Base-by-base conservation (phyloP, 495 filamentous ascomycete genomes). In the Trichoderma asperelloides region DNA sequence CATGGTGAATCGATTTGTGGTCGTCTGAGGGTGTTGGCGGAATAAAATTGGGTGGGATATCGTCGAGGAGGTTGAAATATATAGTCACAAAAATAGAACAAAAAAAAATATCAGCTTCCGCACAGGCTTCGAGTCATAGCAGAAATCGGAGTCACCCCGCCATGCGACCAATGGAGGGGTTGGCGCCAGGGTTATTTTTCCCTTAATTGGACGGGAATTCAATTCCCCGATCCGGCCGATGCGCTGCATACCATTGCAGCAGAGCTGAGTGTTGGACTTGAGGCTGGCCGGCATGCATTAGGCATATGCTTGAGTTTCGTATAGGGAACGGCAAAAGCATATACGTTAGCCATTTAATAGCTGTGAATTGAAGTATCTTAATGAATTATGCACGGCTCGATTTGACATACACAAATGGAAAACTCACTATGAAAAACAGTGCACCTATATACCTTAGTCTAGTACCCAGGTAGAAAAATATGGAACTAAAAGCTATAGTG, bases 1-100 rank as follows among this genome's bases (percentile, higher is more conserved):
- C 81, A 88, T 88, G 69, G 55, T 75, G 62, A 23, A 7, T 7
- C 37, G 12, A 12, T 66, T 18, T 30, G 1, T 9, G 23, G 55
- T 4, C 13, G 9, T 66, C 28, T 39, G 40, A 2, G 2, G 62
- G 6, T 28, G 63, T 28, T 43, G 30, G 33, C 16, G 23, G 55
- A 15, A 8, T 37, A 4, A 51, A 51, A 23, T 21, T 25, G 47
- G 47, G 47, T 18, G n/a, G 55, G 13, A 60, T 60, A 15, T 30
- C 23, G 12, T 30, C n/a, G 55, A 18, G 9, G 8, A 23, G 12
- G 55, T 13, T 16, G 6, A 30, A 60, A 28, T 30, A 60, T 12
- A 27, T 30, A 60, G 28, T n/a, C n/a, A n/a, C n/a, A n/a, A n/a
- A 15, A 60, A 60, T 8, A 37, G 33, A 60, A n/a, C n/a, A n/a